Conservation (phyloP, 1,284 basidiomycete genomes). For the Sanguinoderma infundibulare region DNA sequence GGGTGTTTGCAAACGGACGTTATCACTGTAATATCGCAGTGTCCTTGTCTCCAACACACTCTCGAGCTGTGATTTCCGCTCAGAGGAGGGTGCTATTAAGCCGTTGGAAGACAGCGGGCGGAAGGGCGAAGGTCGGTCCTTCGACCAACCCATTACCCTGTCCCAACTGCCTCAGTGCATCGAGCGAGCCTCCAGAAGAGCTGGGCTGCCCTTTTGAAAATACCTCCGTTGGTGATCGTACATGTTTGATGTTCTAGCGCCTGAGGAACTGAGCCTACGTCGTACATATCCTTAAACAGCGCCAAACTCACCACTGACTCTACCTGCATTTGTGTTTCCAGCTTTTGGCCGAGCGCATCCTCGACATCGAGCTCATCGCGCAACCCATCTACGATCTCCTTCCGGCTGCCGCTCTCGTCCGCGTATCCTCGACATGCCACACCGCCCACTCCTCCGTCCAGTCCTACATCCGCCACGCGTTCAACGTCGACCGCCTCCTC, state of each 20-base stretch:
- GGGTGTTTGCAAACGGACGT: no score
- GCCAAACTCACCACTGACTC: not conserved
- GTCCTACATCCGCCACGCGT: conserved; percentile 27
- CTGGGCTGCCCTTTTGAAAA: no score
- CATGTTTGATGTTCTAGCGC: not conserved
- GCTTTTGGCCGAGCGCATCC: conserved; percentile 27
- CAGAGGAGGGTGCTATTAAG: no score
- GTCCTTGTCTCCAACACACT: no score
- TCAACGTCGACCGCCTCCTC: conserved; percentile 34
- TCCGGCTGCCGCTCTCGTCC: conserved; percentile 27
- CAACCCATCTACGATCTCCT: conserved; percentile 32
- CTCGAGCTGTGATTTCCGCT: no score
- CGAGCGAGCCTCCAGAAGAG: no score
- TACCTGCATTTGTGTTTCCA: not conserved
- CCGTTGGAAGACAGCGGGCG: no score
- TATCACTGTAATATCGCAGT: no score
- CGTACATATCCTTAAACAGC: not conserved
- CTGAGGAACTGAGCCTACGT: not conserved
- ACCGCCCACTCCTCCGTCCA: conserved; percentile 18
- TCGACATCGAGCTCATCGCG: conserved; percentile 34
- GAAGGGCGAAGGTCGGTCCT: no score
- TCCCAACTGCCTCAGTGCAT: no score
- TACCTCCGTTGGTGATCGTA: no score
- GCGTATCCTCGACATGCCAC: conserved; percentile 28
- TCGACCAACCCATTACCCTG: no score